These are phyloP conservation scores for Hypoxylon perforatum DNA, from an alignment of 495 filamentous ascomycete species.

Conservation along the genomic window DNA sequence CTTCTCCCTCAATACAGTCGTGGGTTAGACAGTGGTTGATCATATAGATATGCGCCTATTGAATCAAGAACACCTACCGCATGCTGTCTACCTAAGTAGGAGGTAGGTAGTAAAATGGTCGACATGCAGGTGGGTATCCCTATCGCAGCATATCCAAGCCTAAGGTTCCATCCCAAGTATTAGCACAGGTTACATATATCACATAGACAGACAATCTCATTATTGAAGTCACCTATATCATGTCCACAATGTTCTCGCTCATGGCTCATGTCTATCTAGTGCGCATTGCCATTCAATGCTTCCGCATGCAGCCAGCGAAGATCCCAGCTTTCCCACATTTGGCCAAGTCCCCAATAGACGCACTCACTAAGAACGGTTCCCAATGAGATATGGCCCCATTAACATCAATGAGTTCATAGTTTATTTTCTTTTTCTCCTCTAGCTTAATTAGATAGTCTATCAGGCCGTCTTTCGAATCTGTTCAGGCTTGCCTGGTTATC, in stretches of 20 bases:
- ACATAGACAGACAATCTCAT: neutral
- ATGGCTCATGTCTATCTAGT: neutral
- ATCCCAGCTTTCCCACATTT: slow-evolving; percentile 13
- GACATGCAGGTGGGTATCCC: too few relatives aligned
- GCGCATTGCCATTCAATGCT: slow-evolving; percentile 7
- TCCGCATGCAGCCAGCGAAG: slow-evolving; percentile 2
- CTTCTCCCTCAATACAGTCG: neutral
- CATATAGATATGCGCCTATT: too few relatives aligned
- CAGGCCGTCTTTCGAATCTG: neutral
- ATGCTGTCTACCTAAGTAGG: too few relatives aligned
- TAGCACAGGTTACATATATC: neutral
- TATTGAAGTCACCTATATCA: neutral
- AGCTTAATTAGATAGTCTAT: slow-evolving; percentile 13
- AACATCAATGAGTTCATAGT: slow-evolving; percentile 16
- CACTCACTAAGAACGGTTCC: neutral
- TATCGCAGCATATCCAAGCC: too few relatives aligned
- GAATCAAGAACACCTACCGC: too few relatives aligned
- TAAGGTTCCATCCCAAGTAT: neutral
- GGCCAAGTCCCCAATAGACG: neutral
- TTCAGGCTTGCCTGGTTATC: too few relatives aligned
- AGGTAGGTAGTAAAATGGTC: too few relatives aligned
- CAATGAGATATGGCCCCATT: slow-evolving; percentile 1
- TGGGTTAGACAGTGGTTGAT: too few relatives aligned
- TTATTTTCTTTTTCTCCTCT: slow-evolving; percentile 10
- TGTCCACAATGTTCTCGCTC: slow-evolving; percentile 1